These are phyloP conservation scores for Hypoxylon sp. DNA, from an alignment of 2,329 filamentous ascomycete genomes.

Conservation along the genomic window DNA sequence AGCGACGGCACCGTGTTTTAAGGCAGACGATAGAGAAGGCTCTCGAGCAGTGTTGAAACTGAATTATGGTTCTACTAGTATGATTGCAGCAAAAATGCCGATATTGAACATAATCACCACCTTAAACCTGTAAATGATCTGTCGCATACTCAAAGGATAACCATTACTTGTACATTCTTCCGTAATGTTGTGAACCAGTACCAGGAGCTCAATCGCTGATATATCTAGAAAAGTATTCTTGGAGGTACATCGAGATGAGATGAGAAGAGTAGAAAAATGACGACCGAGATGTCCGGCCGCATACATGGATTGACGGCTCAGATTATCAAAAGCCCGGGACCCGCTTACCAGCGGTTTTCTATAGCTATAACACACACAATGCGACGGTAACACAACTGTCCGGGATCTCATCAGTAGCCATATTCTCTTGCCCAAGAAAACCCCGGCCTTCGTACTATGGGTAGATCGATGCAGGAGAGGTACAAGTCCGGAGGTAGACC, in stretches of 20 bases:
- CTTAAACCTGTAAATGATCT: too few relatives aligned
- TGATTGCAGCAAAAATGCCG: too few relatives aligned
- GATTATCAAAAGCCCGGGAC: neutral
- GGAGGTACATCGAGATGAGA: too few relatives aligned
- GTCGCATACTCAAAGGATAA: too few relatives aligned
- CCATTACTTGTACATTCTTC: neutral
- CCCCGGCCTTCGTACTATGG: neutral
- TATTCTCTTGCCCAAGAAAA: too few relatives aligned
- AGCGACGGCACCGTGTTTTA: constrained; percentile 30
- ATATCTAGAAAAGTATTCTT: too few relatives aligned
- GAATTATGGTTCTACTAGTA: too few relatives aligned
- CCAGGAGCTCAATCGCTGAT: neutral
- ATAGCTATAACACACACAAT: neutral
- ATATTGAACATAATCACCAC: too few relatives aligned
- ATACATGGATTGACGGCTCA: neutral
- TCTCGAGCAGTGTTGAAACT: neutral
- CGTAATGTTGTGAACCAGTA: neutral
- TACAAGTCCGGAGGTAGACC: neutral
- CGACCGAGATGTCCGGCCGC: neutral
- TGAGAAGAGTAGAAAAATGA: neutral
- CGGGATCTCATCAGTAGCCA: neutral
- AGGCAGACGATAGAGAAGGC: neutral
- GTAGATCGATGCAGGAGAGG: neutral
- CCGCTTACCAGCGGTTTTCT: neutral
- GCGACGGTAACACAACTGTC: neutral